These are phyloP conservation scores for Lasiodiplodia sp. DNA, from an alignment of 2,329 filamentous ascomycete species.

Conservation along the genomic window DNA sequence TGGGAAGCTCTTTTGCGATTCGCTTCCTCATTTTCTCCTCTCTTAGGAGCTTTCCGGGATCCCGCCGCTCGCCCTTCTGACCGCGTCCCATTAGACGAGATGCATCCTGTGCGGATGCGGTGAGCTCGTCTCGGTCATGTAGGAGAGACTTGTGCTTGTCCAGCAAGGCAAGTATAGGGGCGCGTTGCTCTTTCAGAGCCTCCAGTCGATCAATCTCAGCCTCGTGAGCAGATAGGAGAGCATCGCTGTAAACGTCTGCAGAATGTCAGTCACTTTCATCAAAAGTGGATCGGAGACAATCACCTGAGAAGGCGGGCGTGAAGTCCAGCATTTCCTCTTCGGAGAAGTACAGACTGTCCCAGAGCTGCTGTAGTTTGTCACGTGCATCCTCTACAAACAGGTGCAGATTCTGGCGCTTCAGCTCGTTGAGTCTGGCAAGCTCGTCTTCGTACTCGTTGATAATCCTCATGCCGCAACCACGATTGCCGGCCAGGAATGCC, in stretches of 20 bases:
- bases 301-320: conserved; percentile 84
- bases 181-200: conserved; percentile 82
- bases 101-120: conserved; percentile 91
- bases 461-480: conserved; percentile 86
- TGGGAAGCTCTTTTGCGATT: conserved; percentile 94
- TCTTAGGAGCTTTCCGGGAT: conserved; percentile 89
- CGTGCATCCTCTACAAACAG: conserved; percentile 95
- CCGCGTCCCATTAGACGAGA: conserved; percentile 91
- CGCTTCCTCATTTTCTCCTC: conserved; percentile 99
- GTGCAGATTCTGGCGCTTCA: conserved; percentile 94
- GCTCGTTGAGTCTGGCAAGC: conserved; percentile 81
- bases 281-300: conserved; percentile 14
- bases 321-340: conserved; percentile 99
- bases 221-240: conserved; percentile 92
- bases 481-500: conserved; percentile 83
- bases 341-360: conserved; percentile 92
- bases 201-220: conserved; percentile 86
- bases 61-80: conserved; percentile 90
- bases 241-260: conserved; percentile 90
- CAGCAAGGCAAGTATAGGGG: conserved; percentile 80
- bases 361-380: conserved; percentile 88
- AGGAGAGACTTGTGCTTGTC: conserved; percentile 84
- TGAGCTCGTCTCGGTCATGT: conserved; percentile 84
- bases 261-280: conserved; percentile 28
- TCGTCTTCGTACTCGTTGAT: conserved; percentile 98